A percentile compares a stretch with the other conserved stretches of the same genome.
Conservation (phyloP, 2,329 filamentous ascomycete species). For the Sporothrix luriei region DNA sequence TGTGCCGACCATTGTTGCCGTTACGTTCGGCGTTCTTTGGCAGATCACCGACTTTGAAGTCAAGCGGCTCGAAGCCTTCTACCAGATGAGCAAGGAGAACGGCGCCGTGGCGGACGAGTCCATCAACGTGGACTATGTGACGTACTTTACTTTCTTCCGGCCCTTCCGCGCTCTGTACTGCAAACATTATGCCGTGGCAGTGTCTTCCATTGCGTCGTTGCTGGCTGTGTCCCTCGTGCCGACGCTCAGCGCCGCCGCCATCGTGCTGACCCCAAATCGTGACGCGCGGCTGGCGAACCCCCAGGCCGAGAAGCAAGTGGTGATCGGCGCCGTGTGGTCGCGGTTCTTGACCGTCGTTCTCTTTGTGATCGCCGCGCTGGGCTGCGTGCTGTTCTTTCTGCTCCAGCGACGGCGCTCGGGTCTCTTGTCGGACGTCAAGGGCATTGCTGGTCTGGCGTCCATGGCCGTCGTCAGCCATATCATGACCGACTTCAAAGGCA, state of each 20-base stretch:
- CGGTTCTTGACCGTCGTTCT: constrained; percentile 62
- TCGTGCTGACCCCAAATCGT: constrained; percentile 60
- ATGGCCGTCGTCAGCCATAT: constrained; percentile 76
- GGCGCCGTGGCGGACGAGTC: constrained; percentile 66
- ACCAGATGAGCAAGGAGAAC: constrained; percentile 62
- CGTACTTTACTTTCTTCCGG: constrained; percentile 65
- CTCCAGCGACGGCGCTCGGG: constrained; percentile 66
- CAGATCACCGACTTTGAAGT: constrained; percentile 68
- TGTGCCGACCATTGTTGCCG: constrained; percentile 62
- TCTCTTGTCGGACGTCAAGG: constrained; percentile 67
- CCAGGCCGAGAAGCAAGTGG: constrained; percentile 54
- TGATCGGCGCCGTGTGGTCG: constrained; percentile 61
- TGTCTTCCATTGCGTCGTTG: constrained; percentile 66
- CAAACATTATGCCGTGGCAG: constrained; percentile 68
- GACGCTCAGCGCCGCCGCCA: constrained; percentile 65
- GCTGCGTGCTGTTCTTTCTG: constrained; percentile 60
- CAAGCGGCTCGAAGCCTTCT: constrained; percentile 66
- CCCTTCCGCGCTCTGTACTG: constrained; percentile 64
- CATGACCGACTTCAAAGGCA: constrained; percentile 71
- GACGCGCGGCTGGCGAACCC: constrained; percentile 49
- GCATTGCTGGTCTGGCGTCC: constrained; percentile 72
- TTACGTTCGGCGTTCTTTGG: constrained; percentile 66
- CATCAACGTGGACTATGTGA: constrained; percentile 74
- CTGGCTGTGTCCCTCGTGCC: constrained; percentile 70
- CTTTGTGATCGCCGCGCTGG: constrained; percentile 59